phyloP scores from a whole-genome alignment of 805 yeast species.

The Grigorovia transvaalensis region DNA sequence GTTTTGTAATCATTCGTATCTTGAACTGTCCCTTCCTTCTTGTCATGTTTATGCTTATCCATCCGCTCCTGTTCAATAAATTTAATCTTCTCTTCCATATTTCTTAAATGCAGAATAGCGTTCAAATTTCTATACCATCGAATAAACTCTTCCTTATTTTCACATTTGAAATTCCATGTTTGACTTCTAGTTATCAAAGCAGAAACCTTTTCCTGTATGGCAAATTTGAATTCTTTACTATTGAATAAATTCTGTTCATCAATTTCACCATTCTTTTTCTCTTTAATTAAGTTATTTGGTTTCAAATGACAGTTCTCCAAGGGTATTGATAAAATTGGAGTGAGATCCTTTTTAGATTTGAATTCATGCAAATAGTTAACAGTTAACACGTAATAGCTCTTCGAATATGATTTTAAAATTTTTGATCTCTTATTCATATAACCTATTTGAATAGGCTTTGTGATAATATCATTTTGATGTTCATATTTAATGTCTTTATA shows the following conservation, averaged over 20 bases:
- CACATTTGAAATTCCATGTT: conserved; percentile 88
- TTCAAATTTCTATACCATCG: conserved; percentile 77
- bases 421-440: conserved; percentile 81
- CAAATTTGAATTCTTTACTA: conserved; percentile 54
- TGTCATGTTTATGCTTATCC: conserved; percentile 1
- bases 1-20: not conserved
- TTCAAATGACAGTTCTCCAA: conserved; percentile 69
- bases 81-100: conserved; percentile 46
- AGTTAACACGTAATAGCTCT: conserved; percentile 84
- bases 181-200: conserved; percentile 71
- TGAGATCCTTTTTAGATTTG: conserved; percentile 66
- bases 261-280: conserved; percentile 51
- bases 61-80: conserved; percentile 25
- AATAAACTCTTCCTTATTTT: conserved; percentile 63
- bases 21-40: not conserved
- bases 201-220: conserved; percentile 59
- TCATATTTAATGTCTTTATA: conserved; percentile 53
- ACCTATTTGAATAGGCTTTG: conserved; percentile 62
- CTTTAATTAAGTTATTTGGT: conserved; percentile 33
- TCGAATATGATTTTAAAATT: conserved; percentile 79
- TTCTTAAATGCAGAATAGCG: conserved; percentile 48
- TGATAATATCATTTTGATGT: conserved; percentile 56
- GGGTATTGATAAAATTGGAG: conserved; percentile 72
- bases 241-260: conserved; percentile 11
- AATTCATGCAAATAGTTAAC: conserved; percentile 84